Conservation (phyloP, 139 green algal species). For the Spirogloea muscicola region DNA sequence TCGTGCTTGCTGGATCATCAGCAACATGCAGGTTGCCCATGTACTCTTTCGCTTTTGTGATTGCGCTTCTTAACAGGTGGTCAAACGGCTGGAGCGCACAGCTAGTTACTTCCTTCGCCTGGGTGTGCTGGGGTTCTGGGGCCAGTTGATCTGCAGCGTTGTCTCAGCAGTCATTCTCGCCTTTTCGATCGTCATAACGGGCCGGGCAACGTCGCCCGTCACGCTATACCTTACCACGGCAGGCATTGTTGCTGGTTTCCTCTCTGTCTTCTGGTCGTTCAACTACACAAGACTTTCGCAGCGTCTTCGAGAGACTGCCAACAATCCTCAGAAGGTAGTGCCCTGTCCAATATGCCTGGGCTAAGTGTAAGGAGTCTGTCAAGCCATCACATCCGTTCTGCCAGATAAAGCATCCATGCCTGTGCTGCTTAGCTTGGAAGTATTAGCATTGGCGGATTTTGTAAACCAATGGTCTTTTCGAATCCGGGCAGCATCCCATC, state of each 20-base stretch:
- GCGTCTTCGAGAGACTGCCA: constrained; percentile 22
- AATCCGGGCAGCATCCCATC: neutral
- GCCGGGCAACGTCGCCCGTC: constrained; percentile 19
- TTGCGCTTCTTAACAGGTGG: too few relatives aligned
- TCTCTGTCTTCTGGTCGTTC: constrained; percentile 82
- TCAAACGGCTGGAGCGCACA: neutral
- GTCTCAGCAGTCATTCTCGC: constrained; percentile 86
- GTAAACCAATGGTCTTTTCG: neutral
- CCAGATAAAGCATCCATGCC: neutral
- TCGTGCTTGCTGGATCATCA: too few relatives aligned
- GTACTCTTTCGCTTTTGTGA: too few relatives aligned
- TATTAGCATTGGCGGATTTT: neutral
- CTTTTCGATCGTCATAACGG: constrained; percentile 69
- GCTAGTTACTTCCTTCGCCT: constrained; percentile 29
- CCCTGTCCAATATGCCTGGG: neutral
- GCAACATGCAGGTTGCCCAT: too few relatives aligned
- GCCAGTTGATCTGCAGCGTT: constrained; percentile 83
- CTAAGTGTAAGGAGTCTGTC: neutral
- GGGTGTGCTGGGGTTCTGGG: constrained; percentile 74
- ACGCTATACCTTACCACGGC: constrained; percentile 80
- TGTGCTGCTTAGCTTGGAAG: neutral
- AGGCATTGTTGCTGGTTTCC: constrained; percentile 83
- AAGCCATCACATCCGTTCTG: neutral
- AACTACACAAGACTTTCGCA: constrained; percentile 40
- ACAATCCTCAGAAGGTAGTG: constrained; percentile 38